Evolutionary conservation across 768 basidiomycete genomes (phyloP), one percentile per base, ranked within the genome.

Genomic region (Naganishia onofrii): DNA sequence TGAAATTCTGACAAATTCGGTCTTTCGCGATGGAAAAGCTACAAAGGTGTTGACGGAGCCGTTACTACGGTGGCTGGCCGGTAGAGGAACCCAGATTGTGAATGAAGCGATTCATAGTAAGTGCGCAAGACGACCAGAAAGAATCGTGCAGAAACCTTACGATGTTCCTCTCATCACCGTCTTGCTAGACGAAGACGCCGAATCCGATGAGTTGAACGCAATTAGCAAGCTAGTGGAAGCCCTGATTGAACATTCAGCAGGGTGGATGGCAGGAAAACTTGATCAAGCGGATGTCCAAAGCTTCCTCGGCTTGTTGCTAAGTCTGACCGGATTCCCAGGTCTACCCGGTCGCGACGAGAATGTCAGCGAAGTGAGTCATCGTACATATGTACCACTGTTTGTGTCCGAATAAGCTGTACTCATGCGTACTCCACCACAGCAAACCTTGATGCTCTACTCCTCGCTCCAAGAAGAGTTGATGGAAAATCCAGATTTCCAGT

Each of bases 371-470:
- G 81, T 83, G 46, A 67, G 75, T 60, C n/a, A n/a, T n/a, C n/a
- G n/a, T n/a, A n/a, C n/a, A n/a, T n/a, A n/a, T n/a, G n/a, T n/a
- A n/a, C n/a, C n/a, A n/a, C n/a, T n/a, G n/a, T n/a, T n/a, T n/a
- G n/a, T n/a, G n/a, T n/a, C n/a, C n/a, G n/a, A n/a, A 21, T 9
- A 19, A 58, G 7, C 2, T 15, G 2, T 55, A 17, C 38, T 44
- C n/a, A 26, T 36, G 19, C 2, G 26, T 7, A 28, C 13, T 15
- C 3, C n/a, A 1, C 10, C 15, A 68, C 64, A 81, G 78, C 70
- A 79, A 55, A 90, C 90, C 2, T 85, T 95, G 2, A 87, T 87
- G 0, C 94, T 94, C 75, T 95, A 94, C 90, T 94, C 92, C 72
- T 82, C 91, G 48, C 86, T 95, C 69, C 93, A 95, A 79, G 93